Conservation (phyloP, 1,284 basidiomycete genomes). For the Naganishia cerealis region DNA sequence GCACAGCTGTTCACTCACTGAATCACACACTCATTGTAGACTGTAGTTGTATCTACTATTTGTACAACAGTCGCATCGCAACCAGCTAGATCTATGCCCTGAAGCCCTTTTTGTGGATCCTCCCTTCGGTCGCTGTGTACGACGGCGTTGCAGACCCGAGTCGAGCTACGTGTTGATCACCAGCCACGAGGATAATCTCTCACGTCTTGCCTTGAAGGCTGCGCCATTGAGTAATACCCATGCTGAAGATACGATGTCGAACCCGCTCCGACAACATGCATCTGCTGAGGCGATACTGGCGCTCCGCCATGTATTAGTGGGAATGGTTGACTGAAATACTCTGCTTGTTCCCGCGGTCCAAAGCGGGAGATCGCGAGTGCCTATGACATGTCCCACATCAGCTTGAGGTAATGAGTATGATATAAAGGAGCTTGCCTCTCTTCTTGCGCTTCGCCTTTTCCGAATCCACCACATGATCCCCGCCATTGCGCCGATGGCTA, state of each 20-base stretch:
- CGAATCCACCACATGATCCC: constrained; percentile 41
- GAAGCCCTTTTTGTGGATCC: background rate
- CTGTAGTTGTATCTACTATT: background rate
- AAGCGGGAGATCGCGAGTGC: constrained; percentile 45
- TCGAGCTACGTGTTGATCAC: background rate
- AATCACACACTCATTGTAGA: background rate
- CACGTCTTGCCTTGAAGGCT: background rate
- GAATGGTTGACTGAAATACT: constrained; percentile 41
- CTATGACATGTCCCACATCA: constrained; percentile 33
- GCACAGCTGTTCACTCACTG: background rate
- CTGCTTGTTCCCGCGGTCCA: constrained; percentile 42
- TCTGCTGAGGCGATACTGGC: background rate
- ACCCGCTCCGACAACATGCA: background rate
- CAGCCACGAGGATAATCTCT: constrained; percentile 1
- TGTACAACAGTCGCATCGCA: constrained; percentile 3
- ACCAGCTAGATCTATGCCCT: background rate
- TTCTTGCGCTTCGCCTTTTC: constrained; percentile 38
- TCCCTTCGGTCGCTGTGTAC: background rate
- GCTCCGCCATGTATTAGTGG: background rate
- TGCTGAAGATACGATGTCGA: too few relatives aligned
- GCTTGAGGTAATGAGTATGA: background rate
- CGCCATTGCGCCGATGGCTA: constrained; percentile 39
- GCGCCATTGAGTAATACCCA: background rate
- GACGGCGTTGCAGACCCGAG: background rate
- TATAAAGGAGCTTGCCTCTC: constrained; percentile 41